Conservation (phyloP, 2,329 filamentous ascomycete genomes). For the Teratosphaeria destructans region DNA sequence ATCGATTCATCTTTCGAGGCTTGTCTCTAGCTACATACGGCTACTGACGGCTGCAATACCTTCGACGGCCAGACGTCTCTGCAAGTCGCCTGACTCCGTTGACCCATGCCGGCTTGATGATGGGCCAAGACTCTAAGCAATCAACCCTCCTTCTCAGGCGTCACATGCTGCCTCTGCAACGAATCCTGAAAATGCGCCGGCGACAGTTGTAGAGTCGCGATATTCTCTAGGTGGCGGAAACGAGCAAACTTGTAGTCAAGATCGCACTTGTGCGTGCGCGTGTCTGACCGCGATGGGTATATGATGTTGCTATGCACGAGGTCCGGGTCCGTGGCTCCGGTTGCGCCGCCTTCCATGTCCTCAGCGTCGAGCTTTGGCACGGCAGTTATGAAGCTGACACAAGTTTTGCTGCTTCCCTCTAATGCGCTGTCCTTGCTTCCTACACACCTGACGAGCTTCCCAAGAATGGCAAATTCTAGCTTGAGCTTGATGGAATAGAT, state of each 20-base stretch:
- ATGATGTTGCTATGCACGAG: background rate
- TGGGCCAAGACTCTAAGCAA: too few relatives aligned
- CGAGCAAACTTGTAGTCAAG: conserved; percentile 7
- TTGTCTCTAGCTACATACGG: too few relatives aligned
- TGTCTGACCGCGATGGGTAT: background rate
- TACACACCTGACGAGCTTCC: conserved; percentile 7
- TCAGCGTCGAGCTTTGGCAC: background rate
- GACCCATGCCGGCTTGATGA: too few relatives aligned
- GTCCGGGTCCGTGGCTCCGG: background rate
- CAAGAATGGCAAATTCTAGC: conserved; percentile 14
- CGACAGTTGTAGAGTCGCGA: conserved; percentile 1
- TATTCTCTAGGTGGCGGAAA: conserved; percentile 9
- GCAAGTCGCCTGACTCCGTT: too few relatives aligned
- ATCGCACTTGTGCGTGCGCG: background rate
- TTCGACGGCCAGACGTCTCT: too few relatives aligned
- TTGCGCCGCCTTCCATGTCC: background rate
- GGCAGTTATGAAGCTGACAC: background rate
- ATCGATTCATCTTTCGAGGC: too few relatives aligned
- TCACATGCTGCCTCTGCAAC: too few relatives aligned
- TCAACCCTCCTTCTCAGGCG: too few relatives aligned
- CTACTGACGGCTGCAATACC: too few relatives aligned
- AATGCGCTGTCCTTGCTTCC: background rate
- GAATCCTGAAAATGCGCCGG: too few relatives aligned
- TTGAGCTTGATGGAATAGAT: conserved; percentile 16
- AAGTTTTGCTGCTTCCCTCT: background rate